Base-by-base conservation (phyloP, 2,329 filamentous ascomycete genomes). In the Penicillium sp. region DNA sequence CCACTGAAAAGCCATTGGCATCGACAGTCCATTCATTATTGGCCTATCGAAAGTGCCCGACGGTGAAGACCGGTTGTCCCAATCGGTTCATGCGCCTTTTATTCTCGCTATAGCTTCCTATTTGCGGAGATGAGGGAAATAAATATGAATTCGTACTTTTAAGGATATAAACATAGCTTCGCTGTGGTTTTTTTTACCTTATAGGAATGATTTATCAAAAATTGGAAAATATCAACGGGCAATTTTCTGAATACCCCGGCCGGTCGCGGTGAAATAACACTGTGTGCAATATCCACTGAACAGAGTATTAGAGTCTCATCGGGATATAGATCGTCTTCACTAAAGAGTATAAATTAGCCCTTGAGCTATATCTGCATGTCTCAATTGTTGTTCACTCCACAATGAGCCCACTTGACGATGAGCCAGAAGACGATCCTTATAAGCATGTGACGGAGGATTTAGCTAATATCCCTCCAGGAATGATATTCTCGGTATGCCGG, bases 61-160 rank as follows among this genome's bases (percentile, higher is more conserved):
- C 60, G 52, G 60, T 27, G 54, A 43, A 19, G 49, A 49, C 61
- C 60, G 33, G 33, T 35, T 51, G n/a, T 13, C 47, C 49, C 15
- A 51, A 51, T 43, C 36, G 19, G 23, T 23, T 43, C 38, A 21
- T 23, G 38, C 19, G 5, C 21, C 15, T 17, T 35, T 25, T 33
- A 23, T 35, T 48, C 21, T 48, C 45, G 45, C 31, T 35, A 35
- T 25, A 36, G 3, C 31, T 48, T 48, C 45, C 31, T 48, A 48
- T 35, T 48, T 48, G 29, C 17, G 45, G 15, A 35, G 15, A 35
- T 23, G 31, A 36, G 31, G 9, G 45, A 48, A 36, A n/a, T 25
- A 35, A 35, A 12, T 48, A 2, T 17, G 5, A 35, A 17, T 15
- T 17, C 29, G 17, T 5, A 48, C 19, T 15, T 33, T 35, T 13